Conservation (phyloP, 2,329 filamentous ascomycete species). For the Nectriaceae sp. region DNA sequence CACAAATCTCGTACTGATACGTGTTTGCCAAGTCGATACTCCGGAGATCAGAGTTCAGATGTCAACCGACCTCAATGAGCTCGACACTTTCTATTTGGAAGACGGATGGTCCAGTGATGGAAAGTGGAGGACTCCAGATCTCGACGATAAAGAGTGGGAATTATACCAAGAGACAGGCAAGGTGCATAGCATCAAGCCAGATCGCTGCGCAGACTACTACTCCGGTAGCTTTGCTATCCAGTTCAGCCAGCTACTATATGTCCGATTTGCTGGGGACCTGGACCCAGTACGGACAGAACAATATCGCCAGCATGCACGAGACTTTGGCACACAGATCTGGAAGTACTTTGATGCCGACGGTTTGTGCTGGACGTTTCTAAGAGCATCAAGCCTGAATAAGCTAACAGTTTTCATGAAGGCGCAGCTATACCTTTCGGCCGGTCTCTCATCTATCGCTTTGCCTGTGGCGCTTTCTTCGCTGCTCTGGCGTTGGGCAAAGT, state of each 20-base stretch:
- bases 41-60: conserved; percentile 37
- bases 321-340: conserved; percentile 46
- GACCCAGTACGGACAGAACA: conserved; percentile 38
- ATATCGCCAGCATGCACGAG: conserved; percentile 39
- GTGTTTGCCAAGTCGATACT: conserved; percentile 38
- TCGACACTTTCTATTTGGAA: conserved; percentile 45
- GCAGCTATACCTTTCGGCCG: conserved; percentile 52
- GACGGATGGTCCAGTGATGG: conserved; percentile 51
- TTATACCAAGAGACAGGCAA: conserved; percentile 2
- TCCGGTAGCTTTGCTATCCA: conserved; percentile 55
- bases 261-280: conserved; percentile 41
- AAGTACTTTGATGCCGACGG: conserved; percentile 48
- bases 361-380: conserved; percentile 20
- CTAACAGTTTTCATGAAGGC: conserved; percentile 38
- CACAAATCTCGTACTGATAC: conserved; percentile 45
- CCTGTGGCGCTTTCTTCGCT: conserved; percentile 49
- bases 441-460: conserved; percentile 51
- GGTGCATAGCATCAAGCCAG: conserved; percentile 2
- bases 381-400: not conserved
- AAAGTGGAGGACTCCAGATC: conserved; percentile 33
- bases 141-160: conserved; percentile 5
- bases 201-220: conserved; percentile 49
- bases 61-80: conserved; percentile 39
- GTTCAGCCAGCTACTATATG: conserved; percentile 49
- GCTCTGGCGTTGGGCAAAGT: conserved; percentile 44